Base-by-base conservation (phyloP, 2,329 filamentous ascomycete genomes). In the Beauveria sp. region DNA sequence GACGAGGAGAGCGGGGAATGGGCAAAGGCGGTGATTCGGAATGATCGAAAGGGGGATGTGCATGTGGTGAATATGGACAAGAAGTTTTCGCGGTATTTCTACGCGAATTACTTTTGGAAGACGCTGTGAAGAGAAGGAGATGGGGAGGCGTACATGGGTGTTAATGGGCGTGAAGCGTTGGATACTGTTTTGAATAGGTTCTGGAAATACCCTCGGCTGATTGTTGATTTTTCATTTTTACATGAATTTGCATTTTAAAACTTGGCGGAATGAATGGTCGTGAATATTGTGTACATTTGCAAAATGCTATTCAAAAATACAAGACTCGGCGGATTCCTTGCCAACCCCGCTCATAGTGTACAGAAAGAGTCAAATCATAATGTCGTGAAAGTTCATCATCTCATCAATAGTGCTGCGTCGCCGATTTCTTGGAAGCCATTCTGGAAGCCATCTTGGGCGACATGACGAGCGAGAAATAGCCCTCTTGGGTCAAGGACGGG, bases 41-140 rank as follows among this genome's bases (percentile, higher is more conserved):
- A 96, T 71, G 87, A 87, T 63, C 82, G 86, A 66, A 93, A 92
- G 78, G 93, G 92, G 9, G 93, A 98, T 72, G 91, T 98, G 57
- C 91, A 96, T 72, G 90, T 98, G 55, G 88, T 99, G 63, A 96
- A 96, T 70, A 87, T 99, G 73, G 93, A 98, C 69, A 87, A 89
- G 68, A 96, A 95, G 77, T 93, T 96, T 73, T 93, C 90, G 62
- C 83, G 87, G 64, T 93, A 89, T 73, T 97, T 96, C 71, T 96
- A 97, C 70, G 91, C 93, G 24, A 96, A 96, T 69, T 96, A 96
- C 73, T 96, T 98, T 71, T 99, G 95, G 95, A 83, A 91, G 69
- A 93, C 87, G 34, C 80, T 97, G 73, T 96, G 63, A 68, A 49
- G n/a, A 30, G 26, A n/a, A 34, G 47, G 49, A n/a, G 10, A 14